These are phyloP conservation scores for Globisporangium cylindrosporum DNA, from an alignment of 352 stramenopile genomes.

Conservation along the genomic window DNA sequence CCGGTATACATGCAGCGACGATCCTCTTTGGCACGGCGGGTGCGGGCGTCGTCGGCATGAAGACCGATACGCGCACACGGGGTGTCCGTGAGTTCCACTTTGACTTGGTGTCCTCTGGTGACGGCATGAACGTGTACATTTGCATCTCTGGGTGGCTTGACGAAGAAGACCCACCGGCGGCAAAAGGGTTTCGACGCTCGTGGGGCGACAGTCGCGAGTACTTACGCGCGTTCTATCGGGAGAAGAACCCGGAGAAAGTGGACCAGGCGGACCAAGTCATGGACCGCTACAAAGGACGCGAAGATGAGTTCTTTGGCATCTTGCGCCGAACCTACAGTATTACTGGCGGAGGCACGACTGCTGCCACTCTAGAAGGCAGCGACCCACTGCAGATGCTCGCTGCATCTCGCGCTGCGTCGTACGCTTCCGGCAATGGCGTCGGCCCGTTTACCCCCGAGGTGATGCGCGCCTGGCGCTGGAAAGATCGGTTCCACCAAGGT, in stretches of 20 bases:
- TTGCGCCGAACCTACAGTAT: conserved; percentile 56
- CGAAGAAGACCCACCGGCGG: conserved; percentile 52
- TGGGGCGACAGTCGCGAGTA: conserved; percentile 84
- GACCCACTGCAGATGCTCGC: conserved; percentile 46
- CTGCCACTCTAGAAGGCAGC: background rate
- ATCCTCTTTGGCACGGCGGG: conserved; percentile 81
- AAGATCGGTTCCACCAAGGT: conserved; percentile 74
- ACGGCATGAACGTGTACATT: conserved; percentile 89
- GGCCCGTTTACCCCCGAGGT: conserved; percentile 3
- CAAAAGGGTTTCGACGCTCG: conserved; percentile 56
- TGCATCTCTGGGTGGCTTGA: conserved; percentile 84
- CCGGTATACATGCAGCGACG: conserved; percentile 63
- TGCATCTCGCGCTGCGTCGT: conserved; percentile 22
- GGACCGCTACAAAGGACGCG: conserved; percentile 77
- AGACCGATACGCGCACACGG: conserved; percentile 68
- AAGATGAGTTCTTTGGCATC: conserved; percentile 81
- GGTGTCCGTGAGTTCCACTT: conserved; percentile 82
- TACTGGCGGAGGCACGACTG: conserved; percentile 21
- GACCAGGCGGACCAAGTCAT: conserved; percentile 79
- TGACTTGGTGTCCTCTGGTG: conserved; percentile 71
- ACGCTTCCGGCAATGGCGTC: background rate
- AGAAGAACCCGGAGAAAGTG: conserved; percentile 68
- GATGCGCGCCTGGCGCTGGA: conserved; percentile 79
- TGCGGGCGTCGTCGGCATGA: conserved; percentile 74
- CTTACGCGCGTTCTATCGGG: conserved; percentile 67